A percentile compares a stretch with the other conserved stretches of the same genome.
Conservation (phyloP, 2,329 filamentous ascomycete genomes). For the Aspergillus ustus region DNA sequence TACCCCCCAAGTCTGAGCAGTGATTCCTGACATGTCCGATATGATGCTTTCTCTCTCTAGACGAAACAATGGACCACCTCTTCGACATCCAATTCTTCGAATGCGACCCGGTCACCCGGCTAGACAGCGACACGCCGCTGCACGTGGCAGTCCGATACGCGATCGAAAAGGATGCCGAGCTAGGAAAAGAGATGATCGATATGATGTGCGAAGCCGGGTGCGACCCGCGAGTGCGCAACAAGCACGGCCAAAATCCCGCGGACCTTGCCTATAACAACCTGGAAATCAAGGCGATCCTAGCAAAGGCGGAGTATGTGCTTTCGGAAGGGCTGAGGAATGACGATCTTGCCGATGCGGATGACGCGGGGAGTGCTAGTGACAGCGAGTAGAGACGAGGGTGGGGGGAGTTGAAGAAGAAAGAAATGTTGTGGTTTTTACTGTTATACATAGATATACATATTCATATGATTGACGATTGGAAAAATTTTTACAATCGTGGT, state of each 20-base stretch:
- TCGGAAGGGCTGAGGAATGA: conserved; percentile 48
- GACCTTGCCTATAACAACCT: conserved; percentile 51
- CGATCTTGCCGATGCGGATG: conserved; percentile 40
- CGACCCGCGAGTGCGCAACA: conserved; percentile 54
- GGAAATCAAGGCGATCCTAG: conserved; percentile 47
- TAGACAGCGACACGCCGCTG: conserved; percentile 53
- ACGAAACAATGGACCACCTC: conserved; percentile 52
- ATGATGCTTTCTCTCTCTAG: conserved; percentile 30
- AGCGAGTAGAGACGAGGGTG: conserved; percentile 36
- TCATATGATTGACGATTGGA: conserved; percentile 23
- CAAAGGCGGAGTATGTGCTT: conserved; percentile 53
- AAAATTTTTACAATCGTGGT: not conserved
- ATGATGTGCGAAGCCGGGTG: conserved; percentile 56
- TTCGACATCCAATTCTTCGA: conserved; percentile 55
- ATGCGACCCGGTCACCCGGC: conserved; percentile 52
- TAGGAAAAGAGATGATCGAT: conserved; percentile 52
- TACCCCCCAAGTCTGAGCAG: too few relatives aligned
- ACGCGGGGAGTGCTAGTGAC: conserved; percentile 46
- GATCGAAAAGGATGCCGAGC: conserved; percentile 50
- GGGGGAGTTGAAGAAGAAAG: too few relatives aligned
- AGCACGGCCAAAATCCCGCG: conserved; percentile 51
- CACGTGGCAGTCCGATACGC: conserved; percentile 52
- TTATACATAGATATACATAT: conserved; percentile 26
- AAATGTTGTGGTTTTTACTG: conserved; percentile 1
- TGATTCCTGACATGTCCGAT: not conserved